These are phyloP conservation scores for Aspergillus sp. DNA, from an alignment of 2,329 filamentous ascomycete genomes.

Conservation along the genomic window DNA sequence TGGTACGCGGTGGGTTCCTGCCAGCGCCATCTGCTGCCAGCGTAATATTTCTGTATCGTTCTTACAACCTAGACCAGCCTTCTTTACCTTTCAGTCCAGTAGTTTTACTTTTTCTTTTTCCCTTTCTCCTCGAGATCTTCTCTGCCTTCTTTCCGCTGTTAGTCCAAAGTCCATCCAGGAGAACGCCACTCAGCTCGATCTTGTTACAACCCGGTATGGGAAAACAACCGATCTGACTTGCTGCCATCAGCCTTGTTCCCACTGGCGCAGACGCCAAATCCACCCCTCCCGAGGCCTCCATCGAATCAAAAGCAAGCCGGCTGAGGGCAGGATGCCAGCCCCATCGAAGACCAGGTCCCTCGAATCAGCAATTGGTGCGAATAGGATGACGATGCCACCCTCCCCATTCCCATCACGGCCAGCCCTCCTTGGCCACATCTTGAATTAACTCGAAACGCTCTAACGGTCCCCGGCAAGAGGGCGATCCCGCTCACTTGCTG, in stretches of 20 bases:
- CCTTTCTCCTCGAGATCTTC: background rate
- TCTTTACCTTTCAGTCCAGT: background rate
- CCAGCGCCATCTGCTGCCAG: background rate
- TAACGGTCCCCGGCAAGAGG: conserved; percentile 32
- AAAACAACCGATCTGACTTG: conserved; percentile 23
- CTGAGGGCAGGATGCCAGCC: conserved; percentile 5
- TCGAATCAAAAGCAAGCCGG: conserved; percentile 13
- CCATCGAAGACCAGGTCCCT: conserved; percentile 11
- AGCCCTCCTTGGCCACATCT: conserved; percentile 20
- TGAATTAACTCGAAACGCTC: conserved; percentile 44
- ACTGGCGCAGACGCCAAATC: conserved; percentile 22
- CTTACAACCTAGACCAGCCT: background rate
- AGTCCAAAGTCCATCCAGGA: conserved; percentile 1
- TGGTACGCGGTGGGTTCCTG: background rate
- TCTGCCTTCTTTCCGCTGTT: background rate
- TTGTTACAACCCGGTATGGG: conserved; percentile 23
- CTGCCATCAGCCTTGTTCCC: conserved; percentile 29
- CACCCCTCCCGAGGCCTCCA: conserved; percentile 20
- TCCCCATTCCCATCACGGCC: conserved; percentile 8
- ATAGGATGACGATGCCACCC: conserved; percentile 12
- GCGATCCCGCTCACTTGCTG: conserved; percentile 9
- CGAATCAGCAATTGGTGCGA: conserved; percentile 11
- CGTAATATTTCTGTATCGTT: background rate
- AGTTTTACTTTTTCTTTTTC: background rate
- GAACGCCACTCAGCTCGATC: conserved; percentile 19